phyloP scores from a whole-genome alignment of 169 alveolate genomes.

The Plasmodium billcollinsi region DNA sequence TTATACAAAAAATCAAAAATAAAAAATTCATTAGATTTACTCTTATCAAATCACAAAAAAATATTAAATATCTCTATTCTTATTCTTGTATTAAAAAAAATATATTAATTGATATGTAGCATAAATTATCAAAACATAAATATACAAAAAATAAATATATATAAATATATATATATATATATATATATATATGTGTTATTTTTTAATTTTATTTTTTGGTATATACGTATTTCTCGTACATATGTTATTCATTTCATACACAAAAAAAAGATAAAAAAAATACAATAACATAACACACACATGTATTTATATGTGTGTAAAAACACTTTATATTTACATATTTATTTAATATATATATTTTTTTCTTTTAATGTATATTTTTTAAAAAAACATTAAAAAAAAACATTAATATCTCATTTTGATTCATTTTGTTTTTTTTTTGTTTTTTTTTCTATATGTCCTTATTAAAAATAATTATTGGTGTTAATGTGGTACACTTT shows the following conservation, averaged over 20 bases:
- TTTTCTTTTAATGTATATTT: background rate
- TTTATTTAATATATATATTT: background rate
- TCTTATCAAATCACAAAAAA: slow-evolving; percentile 28
- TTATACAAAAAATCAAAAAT: slow-evolving; percentile 11
- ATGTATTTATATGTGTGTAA: background rate
- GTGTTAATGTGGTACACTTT: no score
- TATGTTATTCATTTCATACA: background rate
- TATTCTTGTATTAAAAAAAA: slow-evolving; percentile 7
- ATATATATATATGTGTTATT: background rate
- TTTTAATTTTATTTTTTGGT: slow-evolving; percentile 7
- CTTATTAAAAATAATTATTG: no score
- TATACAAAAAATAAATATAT: background rate
- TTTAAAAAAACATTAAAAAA: background rate
- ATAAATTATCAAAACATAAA: background rate
- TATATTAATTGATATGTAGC: slow-evolving; percentile 20
- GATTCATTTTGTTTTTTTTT: no score
- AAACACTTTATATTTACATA: background rate
- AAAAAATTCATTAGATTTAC: slow-evolving; percentile 34
- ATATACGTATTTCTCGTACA: background rate
- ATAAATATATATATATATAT: no score
- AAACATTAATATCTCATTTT: background rate
- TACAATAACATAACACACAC: background rate
- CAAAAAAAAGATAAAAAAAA: slow-evolving; percentile 13
- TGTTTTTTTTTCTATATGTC: no score
- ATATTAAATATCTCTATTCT: slow-evolving; percentile 8